Evolutionary conservation across 2,329 filamentous ascomycete species (phyloP), one percentile per base, ranked within the genome.

Genomic region (Penicillium sp.): DNA sequence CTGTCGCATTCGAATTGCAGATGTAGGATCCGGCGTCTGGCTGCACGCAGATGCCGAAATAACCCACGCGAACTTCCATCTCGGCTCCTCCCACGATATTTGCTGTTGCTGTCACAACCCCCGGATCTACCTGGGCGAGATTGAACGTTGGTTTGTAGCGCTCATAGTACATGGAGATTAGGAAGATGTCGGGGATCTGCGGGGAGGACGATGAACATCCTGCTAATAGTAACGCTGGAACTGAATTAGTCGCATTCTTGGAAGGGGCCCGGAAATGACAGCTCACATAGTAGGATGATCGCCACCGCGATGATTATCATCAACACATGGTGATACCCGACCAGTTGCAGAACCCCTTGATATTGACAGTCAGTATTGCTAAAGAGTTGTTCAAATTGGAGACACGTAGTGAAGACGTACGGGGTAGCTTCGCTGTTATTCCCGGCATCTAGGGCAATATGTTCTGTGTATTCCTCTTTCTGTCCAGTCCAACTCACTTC

Each of bases 161-260:
- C 68, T 95, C 76, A 75, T 96, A 98, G 80, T 95, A 97, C 63
- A 98, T 81, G n/a, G 90, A 95, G 57, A 98, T 87, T 60, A 98
- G 82, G 78, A 96, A 98, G 71, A 98, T 97, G 66, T 84, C 83
- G 24, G 93, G 93, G 61, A 98, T 96, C 48, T 95, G 76, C 2
- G 91, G 93, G 45, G 91, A 96, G 35, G 91, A 95, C 9, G 91
- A 96, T 4, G 93, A 97, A 72, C 93, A 98, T 63, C 93, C 93
- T 64, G 93, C 91, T 59, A 98, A 77, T 63, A 98, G 75, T 57
- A 98, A 81, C 61, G 93, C 90, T 96, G 55, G 57, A 48, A 59
- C n/a, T 56, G 51, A 19, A 52, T 59, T 53, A 64, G 60, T 46
- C 28, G 33, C 49, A 58, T 55, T 58, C 53, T 3, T 7, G 26